Conservation (phyloP, 306 rosid species). For the Quercus cerris region DNA sequence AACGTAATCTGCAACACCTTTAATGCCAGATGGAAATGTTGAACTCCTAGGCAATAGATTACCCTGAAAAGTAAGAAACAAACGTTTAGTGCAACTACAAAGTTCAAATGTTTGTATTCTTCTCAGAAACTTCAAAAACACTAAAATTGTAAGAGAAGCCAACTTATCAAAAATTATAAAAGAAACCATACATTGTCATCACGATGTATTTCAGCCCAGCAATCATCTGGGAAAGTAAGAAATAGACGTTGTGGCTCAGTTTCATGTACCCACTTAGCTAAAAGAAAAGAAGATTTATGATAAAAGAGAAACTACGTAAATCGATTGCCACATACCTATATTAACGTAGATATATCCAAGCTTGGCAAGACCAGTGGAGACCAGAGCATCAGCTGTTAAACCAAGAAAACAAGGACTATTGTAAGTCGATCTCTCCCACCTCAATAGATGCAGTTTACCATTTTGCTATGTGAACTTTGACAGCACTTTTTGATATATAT, state of each 20-base stretch:
- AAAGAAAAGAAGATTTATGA: neutral
- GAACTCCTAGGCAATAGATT: slow-evolving; percentile 70
- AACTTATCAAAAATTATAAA: neutral
- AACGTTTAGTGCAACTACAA: neutral
- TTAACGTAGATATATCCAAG: slow-evolving; percentile 87
- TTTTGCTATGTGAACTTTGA: neutral
- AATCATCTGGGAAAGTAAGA: slow-evolving; percentile 62
- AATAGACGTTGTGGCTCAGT: neutral
- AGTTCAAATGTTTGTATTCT: neutral
- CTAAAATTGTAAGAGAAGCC: neutral
- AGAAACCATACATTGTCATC: slow-evolving; percentile 48
- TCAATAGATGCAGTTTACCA: neutral
- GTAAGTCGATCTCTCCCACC: neutral
- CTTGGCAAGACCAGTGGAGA: slow-evolving; percentile 81
- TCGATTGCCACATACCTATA: slow-evolving; percentile 50
- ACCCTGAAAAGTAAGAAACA: slow-evolving; percentile 42
- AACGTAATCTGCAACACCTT: slow-evolving; percentile 87
- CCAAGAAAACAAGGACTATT: neutral
- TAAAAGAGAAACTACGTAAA: neutral
- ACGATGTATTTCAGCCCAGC: slow-evolving; percentile 91
- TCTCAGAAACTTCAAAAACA: neutral
- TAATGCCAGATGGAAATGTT: slow-evolving; percentile 89
- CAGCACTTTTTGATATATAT: neutral
- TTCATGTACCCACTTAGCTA: slow-evolving; percentile 3
- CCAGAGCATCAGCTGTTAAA: slow-evolving; percentile 83